A percentile compares a stretch with the other conserved stretches of the same genome.
phyloP scores from a whole-genome alignment of 306 rosid genomes.

The Prunus mongolica region DNA sequence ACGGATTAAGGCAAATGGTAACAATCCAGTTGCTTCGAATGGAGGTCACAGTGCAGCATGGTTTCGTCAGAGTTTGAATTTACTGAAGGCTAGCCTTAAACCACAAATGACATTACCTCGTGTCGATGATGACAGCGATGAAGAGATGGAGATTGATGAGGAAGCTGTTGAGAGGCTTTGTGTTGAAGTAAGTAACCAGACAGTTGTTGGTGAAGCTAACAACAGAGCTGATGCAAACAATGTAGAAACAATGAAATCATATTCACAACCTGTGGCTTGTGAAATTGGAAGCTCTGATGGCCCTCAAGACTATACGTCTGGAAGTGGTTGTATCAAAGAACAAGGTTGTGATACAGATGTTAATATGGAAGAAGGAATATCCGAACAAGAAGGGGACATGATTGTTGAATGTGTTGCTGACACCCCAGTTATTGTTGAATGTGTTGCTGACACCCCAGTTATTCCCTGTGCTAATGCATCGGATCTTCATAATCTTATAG shows the following conservation, averaged over 20 bases:
- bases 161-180: conserved; percentile 68
- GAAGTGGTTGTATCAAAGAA: conserved; percentile 20
- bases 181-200: conserved; percentile 41
- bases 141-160: conserved; percentile 97
- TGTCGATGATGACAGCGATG: conserved; percentile 85
- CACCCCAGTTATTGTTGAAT: conserved; percentile 3
- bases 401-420: conserved; percentile 24
- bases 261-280: conserved; percentile 18
- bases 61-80: conserved; percentile 81
- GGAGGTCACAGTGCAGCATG: conserved; percentile 89
- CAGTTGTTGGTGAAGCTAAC: conserved; percentile 22
- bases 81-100: conserved; percentile 63
- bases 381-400: conserved; percentile 35
- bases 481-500: conserved; percentile 20
- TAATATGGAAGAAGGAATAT: conserved; percentile 51
- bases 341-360: conserved; percentile 37
- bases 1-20: conserved; percentile 68
- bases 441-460: conserved; percentile 9
- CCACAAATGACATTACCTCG: conserved; percentile 44
- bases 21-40: conserved; percentile 44
- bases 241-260: conserved; percentile 10
- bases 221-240: conserved; percentile 10
- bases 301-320: conserved; percentile 11
- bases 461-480: conserved; percentile 11
- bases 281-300: conserved; percentile 22